Percentiles rank a stretch among this genome's conserved stretches.
Evolutionary conservation across 2,329 filamentous ascomycete genomes (phyloP).

Genomic region (Penicillium sp.): DNA sequence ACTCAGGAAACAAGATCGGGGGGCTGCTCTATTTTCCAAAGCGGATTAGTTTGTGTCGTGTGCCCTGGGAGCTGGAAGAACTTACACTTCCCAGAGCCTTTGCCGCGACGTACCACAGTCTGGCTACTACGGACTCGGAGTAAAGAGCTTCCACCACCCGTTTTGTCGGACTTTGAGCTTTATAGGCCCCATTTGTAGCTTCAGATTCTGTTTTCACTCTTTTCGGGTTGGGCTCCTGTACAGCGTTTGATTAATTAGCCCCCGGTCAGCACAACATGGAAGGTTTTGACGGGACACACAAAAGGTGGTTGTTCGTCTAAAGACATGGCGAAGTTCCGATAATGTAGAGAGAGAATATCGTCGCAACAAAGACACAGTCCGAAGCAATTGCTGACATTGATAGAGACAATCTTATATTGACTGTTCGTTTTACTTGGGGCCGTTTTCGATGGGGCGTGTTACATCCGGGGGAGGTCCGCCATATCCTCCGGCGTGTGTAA

Average conservation of each 20-base stretch:
- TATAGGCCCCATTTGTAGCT: background rate
- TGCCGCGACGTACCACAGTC: background rate
- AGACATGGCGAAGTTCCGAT: background rate
- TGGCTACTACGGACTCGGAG: background rate
- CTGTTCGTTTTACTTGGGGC: background rate
- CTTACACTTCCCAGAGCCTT: conserved; percentile 1
- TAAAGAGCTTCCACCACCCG: background rate
- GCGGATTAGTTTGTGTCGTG: background rate
- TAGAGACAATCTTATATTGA: background rate
- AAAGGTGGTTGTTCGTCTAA: background rate
- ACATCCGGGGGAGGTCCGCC: background rate
- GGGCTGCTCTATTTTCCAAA: background rate
- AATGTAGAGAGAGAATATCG: background rate
- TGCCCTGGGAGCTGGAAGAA: background rate
- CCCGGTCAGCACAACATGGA: too few species aligned
- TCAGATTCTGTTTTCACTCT: background rate
- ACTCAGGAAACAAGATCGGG: background rate
- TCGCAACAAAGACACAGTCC: background rate
- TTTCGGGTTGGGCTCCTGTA: background rate
- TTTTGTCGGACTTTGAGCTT: background rate
- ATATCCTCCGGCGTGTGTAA: background rate
- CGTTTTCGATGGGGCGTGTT: background rate
- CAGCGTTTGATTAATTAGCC: background rate
- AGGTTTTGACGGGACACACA: background rate
- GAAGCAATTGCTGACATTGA: too few species aligned